Conservation (phyloP, 352 stramenopile species). For the Phytophthora capsici region DNA sequence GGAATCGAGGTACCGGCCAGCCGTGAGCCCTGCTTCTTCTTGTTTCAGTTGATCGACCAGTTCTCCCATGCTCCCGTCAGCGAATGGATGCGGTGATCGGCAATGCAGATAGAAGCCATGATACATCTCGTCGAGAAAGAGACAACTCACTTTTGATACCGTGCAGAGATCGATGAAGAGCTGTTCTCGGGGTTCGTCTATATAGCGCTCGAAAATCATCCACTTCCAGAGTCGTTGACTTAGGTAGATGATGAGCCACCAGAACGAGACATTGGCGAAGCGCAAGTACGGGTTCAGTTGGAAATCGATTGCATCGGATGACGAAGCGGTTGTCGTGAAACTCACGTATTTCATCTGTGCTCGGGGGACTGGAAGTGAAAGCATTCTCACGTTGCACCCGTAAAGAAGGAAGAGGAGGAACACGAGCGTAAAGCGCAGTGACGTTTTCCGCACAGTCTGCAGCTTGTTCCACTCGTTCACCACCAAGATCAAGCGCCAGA, state of each 20-base stretch:
- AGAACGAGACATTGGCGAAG: slow-evolving; percentile 90
- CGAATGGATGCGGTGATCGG: slow-evolving; percentile 91
- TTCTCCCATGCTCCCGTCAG: slow-evolving; percentile 93
- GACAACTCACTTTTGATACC: slow-evolving; percentile 92
- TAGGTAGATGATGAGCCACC: slow-evolving; percentile 80
- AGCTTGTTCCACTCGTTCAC: slow-evolving; percentile 95
- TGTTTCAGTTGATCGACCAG: slow-evolving; percentile 92
- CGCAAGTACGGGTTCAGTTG: slow-evolving; percentile 87
- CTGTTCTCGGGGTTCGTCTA: slow-evolving; percentile 69
- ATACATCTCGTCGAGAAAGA: slow-evolving; percentile 93
- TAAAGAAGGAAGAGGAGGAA: slow-evolving; percentile 90
- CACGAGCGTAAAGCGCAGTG: slow-evolving; percentile 84
- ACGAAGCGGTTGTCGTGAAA: slow-evolving; percentile 29
- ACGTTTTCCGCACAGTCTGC: slow-evolving; percentile 83
- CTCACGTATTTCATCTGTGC: slow-evolving; percentile 57
- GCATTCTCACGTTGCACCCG: slow-evolving; percentile 57
- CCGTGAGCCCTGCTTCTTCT: slow-evolving; percentile 88
- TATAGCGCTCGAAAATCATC: slow-evolving; percentile 84
- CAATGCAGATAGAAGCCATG: slow-evolving; percentile 97
- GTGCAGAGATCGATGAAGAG: slow-evolving; percentile 96
- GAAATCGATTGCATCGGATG: slow-evolving; percentile 20
- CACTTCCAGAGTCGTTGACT: slow-evolving; percentile 91
- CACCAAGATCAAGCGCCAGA: slow-evolving; percentile 95
- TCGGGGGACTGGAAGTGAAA: slow-evolving; percentile 60
- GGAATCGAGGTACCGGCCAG: slow-evolving; percentile 85